Percentiles rank a stretch among this genome's conserved stretches.
phyloP scores from a whole-genome alignment of 345 rosid genomes.

The Sonneratia alba region DNA sequence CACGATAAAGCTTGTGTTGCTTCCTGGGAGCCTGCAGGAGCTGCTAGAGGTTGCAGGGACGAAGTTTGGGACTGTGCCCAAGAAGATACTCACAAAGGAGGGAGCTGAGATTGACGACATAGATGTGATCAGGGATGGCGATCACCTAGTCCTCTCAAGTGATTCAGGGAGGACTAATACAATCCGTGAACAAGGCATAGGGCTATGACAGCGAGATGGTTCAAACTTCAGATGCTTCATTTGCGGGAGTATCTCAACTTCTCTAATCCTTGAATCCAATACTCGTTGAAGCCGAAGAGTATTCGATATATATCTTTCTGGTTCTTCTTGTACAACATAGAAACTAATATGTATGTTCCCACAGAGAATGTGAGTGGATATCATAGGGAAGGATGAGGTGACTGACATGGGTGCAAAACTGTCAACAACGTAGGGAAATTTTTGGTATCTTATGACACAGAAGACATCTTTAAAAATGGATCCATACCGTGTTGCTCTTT shows the following conservation, averaged over 20 bases:
- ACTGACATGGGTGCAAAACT: too few relatives aligned
- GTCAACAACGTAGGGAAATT: too few relatives aligned
- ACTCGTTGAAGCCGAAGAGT: too few relatives aligned
- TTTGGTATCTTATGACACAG: too few relatives aligned
- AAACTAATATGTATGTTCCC: too few relatives aligned
- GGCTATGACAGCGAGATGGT: not conserved
- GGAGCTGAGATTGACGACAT: constrained; percentile 31
- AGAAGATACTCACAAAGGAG: constrained; percentile 19
- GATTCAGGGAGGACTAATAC: not conserved
- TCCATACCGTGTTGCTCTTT: too few relatives aligned
- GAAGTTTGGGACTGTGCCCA: constrained; percentile 19
- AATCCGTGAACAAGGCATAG: not conserved
- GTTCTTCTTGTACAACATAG: not conserved
- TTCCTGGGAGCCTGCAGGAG: constrained; percentile 23
- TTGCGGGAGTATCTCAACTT: too few relatives aligned
- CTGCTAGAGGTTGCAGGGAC: constrained; percentile 18
- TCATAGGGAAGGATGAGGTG: too few relatives aligned
- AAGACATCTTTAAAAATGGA: too few relatives aligned
- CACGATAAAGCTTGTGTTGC: constrained; percentile 22
- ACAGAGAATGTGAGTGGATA: too few relatives aligned
- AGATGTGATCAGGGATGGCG: constrained; percentile 29
- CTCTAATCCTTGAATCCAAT: too few relatives aligned
- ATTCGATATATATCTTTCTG: not conserved
- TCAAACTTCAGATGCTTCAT: too few relatives aligned
- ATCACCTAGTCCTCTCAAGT: constrained; percentile 15